phyloP scores from a whole-genome alignment of 345 rosid genomes.

The Geranium rotundifolium region DNA sequence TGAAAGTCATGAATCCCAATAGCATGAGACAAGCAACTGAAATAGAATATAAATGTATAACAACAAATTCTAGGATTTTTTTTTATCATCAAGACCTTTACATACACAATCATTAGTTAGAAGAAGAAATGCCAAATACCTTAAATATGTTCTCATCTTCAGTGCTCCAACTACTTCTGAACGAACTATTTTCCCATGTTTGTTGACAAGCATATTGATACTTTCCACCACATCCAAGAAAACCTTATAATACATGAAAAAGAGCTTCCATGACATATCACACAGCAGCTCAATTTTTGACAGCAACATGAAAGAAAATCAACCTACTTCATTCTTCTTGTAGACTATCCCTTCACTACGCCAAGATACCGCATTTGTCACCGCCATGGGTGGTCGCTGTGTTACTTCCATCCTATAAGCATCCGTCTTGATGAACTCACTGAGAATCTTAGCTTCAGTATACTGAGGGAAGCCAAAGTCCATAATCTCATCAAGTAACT shows the following conservation, averaged over 20 bases:
- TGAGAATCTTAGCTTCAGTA: constrained; percentile 69
- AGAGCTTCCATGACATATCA: background rate
- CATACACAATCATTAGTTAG: background rate
- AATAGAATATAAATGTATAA: too few species aligned
- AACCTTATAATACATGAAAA: constrained; percentile 25
- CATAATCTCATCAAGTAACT: constrained; percentile 85
- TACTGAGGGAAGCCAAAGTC: constrained; percentile 78
- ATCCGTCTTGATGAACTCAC: constrained; percentile 80
- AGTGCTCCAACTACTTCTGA: constrained; percentile 50
- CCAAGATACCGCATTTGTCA: constrained; percentile 82
- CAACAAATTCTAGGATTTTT: too few species aligned
- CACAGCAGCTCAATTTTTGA: background rate
- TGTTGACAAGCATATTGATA: constrained; percentile 47
- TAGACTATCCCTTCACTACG: constrained; percentile 68
- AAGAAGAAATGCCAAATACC: constrained; percentile 16
- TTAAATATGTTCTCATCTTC: constrained; percentile 48
- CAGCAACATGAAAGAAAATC: constrained; percentile 3
- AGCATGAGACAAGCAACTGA: too few species aligned
- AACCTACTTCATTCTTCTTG: constrained; percentile 62
- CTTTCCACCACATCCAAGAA: constrained; percentile 52
- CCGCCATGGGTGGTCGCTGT: constrained; percentile 86
- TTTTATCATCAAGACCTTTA: too few species aligned
- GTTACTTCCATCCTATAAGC: constrained; percentile 77
- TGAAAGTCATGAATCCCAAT: too few species aligned
- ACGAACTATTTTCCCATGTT: constrained; percentile 42